Base-by-base conservation (phyloP, 768 basidiomycete species). In the Kwoniella sp. region DNA sequence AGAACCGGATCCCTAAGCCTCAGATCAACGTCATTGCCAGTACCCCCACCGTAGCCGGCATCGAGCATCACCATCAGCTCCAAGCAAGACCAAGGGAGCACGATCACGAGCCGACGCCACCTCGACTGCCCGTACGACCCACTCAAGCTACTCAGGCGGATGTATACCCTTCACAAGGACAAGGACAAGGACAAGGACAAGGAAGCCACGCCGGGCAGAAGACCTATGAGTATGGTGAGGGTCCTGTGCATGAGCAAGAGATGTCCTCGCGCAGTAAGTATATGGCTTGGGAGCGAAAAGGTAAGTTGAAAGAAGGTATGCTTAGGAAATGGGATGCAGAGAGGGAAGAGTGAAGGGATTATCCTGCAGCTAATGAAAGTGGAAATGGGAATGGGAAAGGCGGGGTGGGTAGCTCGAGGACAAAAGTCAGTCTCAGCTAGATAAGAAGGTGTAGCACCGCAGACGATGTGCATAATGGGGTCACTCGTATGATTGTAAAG, bases 281-380 rank as follows among this genome's bases (percentile, higher is more conserved):
- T 25, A 9, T 26, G 8, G 60, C 48, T 4, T 55, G 55, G 62
- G 62, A 63, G 19, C 33, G 48, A 19, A 63, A 56, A 48, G 62
- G 55, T 2, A 63, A 63, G 36, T 46, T 53, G 9, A 63, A 63
- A 29, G 55, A 56, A 49, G 62, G 62, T 2, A 47, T 40, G 37
- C 52, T 56, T 17, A 64, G 56, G 27, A 54, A 44, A 13, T 58
- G 63, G 56, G 63, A 64, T 33, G 56, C 58, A 8, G 55, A 58
- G 52, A 33, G 40, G 1, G 50, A n/a, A 19, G 17, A 22, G 0
- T 57, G 63, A 56, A 54, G 26, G 27, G 63, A 64, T 37, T 52
- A 52, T 3, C 61, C 55, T 15, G 37, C 26, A 13, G 21, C 24
- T 1, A 29, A n/a, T 21, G 10, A 4, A 9, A 44, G 40, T 15